These are phyloP conservation scores for Lactarius hengduanensis DNA, from an alignment of 768 basidiomycete genomes.

Conservation along the genomic window DNA sequence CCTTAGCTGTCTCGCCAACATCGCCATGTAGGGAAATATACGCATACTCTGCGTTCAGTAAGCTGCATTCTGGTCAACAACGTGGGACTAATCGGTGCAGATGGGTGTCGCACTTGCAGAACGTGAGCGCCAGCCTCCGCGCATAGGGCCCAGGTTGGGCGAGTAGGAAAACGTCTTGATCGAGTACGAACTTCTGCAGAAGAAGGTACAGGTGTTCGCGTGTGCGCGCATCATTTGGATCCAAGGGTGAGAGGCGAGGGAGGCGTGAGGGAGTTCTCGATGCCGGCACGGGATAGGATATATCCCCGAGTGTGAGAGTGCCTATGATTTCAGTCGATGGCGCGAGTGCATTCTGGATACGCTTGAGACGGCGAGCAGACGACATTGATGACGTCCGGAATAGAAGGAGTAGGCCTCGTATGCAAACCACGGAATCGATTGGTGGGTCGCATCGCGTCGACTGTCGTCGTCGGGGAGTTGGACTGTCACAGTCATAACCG, in stretches of 20 bases:
- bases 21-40: conserved; percentile 66
- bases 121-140: conserved; percentile 57
- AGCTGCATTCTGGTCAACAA: conserved; percentile 33
- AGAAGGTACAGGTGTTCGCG: conserved; percentile 61
- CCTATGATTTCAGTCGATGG: conserved; percentile 46
- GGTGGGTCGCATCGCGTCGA: not conserved
- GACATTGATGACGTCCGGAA: not conserved
- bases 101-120: conserved; percentile 48
- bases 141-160: conserved; percentile 70
- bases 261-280: conserved; percentile 49
- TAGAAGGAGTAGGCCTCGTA: not conserved
- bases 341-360: conserved; percentile 47
- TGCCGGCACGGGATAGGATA: conserved; percentile 53
- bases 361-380: conserved; percentile 45
- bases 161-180: conserved; percentile 65
- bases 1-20: conserved; percentile 70
- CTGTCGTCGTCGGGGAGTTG: not conserved
- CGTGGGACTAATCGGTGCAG: not conserved
- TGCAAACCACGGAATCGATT: not conserved
- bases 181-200: conserved; percentile 65
- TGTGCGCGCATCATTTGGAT: conserved; percentile 52
- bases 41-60: conserved; percentile 68
- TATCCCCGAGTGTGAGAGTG: conserved; percentile 55
- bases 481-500: not conserved
- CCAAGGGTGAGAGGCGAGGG: conserved; percentile 47